Evolutionary conservation across 768 basidiomycete species (phyloP), one percentile per base, ranked within the genome.

Genomic region (Dentipellis fragilis): DNA sequence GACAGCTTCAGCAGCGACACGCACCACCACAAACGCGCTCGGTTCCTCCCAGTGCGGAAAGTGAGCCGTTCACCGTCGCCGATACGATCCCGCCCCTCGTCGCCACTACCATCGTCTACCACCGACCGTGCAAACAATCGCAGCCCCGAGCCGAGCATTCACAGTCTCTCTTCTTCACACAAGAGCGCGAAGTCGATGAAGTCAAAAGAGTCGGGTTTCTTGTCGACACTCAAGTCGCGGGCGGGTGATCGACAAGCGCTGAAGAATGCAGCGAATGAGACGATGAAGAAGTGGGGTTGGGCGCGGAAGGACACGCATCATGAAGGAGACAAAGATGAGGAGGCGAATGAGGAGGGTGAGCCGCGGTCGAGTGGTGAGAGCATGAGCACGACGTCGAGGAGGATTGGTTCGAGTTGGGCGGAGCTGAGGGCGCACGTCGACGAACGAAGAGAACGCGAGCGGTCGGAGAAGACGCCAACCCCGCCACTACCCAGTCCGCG

Each of bases 231-330:
- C 52, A 88, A 87, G 66, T 81, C 89, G 6, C 85, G 85, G 45
- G 81, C 84, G 0, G 72, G 71, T 2, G 93, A 94, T 68, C 94
- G 92, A 66, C 87, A 93, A 67, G 88, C 89, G 7, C 72, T 94
- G 46, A 85, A 83, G 59, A 85, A 88, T 62, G 82, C 87, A 0
- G 89, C 93, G 11, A 88, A 86, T 66, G 94, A 96, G 65, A 79
- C 88, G 9, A 85, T 96, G 77, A 83, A 86, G 57, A 95, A 95
- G 66, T 95, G 92, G 92, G 85, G 92, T 21, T 84, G 83, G 23
- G 64, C 83, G 67, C 82, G 77, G 71, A 84, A 80, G 67, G 81
- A 84, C 35, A 59, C 47, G 22, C 55, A 67, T 51, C 46, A 17
- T 22, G 45, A 12, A 10, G 42, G 14, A 21, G 38, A 48, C 17